Evolutionary conservation across 1,284 basidiomycete genomes (phyloP), one percentile per base, ranked within the genome.

Genomic region (Meripilus lineatus): DNA sequence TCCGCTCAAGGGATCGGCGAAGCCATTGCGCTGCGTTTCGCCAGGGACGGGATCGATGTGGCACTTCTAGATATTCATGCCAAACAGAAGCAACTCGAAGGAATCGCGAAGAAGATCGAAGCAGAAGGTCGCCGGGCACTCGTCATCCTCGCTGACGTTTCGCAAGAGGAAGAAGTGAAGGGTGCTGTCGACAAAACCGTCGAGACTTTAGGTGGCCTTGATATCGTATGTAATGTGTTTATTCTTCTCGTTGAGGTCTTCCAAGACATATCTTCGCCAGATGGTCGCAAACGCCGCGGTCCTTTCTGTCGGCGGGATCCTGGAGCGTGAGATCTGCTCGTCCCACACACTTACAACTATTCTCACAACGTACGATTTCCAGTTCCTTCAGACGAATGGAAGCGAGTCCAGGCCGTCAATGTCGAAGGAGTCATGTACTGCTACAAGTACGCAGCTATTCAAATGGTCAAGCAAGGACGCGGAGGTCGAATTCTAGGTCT

Each of bases 211-310:
- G 58, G 57, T 4, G 32, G 52, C n/a, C 45, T 55, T 10, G 53
- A 55, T 33, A 46, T 55, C 20, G 53, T 55, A 36, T 8, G 47
- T 42, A 4, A 10, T n/a, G 4, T 4, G 23, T 17, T 26, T 30
- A 6, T 15, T 15, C 10, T 11, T 13, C 21, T n/a, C 20, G 38
- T 13, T 24, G 38, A 23, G 17, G n/a, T 5, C 38, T 41, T n/a
- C 7, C 15, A 15, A 20, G 22, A 14, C 24, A 28, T 32, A 5
- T 22, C 21, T 43, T 15, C 18, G 36, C 5, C 21, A 59, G 58
- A 62, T 65, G 60, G 55, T 65, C 18, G 61, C 63, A 10, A 65
- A 65, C 47, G 63, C 63, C 0, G 62, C 62, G 1, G 55, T 65
- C 35, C 50, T 54, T 13, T 41, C 47, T 2, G 45, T 52, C 14